phyloP scores from a whole-genome alignment of 1,139 yeast species.

The Arxiozyma slooffiae region DNA sequence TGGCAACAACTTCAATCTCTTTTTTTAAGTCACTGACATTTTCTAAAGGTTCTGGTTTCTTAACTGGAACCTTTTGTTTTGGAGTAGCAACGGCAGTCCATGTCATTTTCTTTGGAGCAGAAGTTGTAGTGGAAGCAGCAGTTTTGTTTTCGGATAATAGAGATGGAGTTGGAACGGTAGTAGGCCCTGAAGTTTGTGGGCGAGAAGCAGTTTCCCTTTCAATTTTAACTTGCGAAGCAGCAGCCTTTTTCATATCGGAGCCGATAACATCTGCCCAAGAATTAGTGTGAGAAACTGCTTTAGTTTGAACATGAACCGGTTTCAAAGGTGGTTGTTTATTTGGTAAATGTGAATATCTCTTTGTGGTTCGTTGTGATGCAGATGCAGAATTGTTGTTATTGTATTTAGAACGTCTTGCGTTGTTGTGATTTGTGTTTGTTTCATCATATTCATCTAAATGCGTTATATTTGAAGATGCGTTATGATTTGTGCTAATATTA shows the following conservation, averaged over 20 bases:
- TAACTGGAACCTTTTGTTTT: constrained; percentile 20
- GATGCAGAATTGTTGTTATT: not conserved
- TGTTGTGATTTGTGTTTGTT: constrained; percentile 7
- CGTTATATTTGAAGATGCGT: constrained; percentile 18
- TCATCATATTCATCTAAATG: constrained; percentile 1
- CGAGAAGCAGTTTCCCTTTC: not conserved
- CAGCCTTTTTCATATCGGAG: constrained; percentile 11
- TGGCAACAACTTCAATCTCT: constrained; percentile 15
- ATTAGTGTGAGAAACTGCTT: constrained; percentile 15
- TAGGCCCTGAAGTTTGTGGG: not conserved
- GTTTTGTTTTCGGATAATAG: not conserved
- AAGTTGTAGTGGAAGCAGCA: not conserved
- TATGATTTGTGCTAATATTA: constrained; percentile 56
- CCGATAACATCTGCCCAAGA: constrained; percentile 22
- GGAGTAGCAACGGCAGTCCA: constrained; percentile 37
- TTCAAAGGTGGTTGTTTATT: constrained; percentile 7
- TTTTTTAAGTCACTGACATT: constrained; percentile 16
- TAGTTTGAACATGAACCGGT: constrained; percentile 14
- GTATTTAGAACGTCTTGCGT: not conserved
- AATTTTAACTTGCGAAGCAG: constrained; percentile 3
- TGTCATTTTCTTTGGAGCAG: constrained; percentile 23
- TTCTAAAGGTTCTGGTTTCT: constrained; percentile 17
- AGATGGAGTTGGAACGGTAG: constrained; percentile 1
- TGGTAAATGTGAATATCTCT: constrained; percentile 11
- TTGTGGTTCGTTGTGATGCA: constrained; percentile 12